Evolutionary conservation across 2,329 filamentous ascomycete species (phyloP).

Genomic region (Karstenula rhodostoma): DNA sequence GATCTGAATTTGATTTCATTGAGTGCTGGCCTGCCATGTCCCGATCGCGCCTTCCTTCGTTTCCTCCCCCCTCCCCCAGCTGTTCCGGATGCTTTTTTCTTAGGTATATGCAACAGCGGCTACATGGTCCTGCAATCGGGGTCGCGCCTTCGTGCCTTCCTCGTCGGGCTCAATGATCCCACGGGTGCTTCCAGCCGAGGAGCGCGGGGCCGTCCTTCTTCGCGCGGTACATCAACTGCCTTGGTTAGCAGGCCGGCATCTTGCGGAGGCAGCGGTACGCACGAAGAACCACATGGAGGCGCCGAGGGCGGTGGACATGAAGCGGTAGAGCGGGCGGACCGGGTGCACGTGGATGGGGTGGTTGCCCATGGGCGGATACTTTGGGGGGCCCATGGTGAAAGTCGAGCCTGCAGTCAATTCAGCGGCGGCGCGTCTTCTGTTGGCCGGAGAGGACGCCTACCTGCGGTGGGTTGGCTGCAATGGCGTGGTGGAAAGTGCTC

Average conservation of each 20-base stretch:
- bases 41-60: background rate
- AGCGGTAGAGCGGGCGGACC: slow-evolving; percentile 77
- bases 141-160: slow-evolving; percentile 11
- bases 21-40: slow-evolving; percentile 26
- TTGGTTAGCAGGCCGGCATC: slow-evolving; percentile 28
- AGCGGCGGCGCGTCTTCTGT: slow-evolving; percentile 10
- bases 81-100: background rate
- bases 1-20: slow-evolving; percentile 9
- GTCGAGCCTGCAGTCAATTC: slow-evolving; percentile 29
- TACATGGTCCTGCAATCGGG: background rate
- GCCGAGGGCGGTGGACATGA: slow-evolving; percentile 84
- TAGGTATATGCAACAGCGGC: slow-evolving; percentile 4
- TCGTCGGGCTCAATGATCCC: slow-evolving; percentile 43
- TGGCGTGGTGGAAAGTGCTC: slow-evolving; percentile 30
- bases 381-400: slow-evolving; percentile 48
- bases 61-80: background rate
- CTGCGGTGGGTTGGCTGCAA: slow-evolving; percentile 38
- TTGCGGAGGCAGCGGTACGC: slow-evolving; percentile 50
- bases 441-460: slow-evolving; percentile 19
- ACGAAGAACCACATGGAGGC: slow-evolving; percentile 99
- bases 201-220: slow-evolving; percentile 95
- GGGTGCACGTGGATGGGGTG: slow-evolving; percentile 68
- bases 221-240: slow-evolving; percentile 90
- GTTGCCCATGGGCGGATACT: slow-evolving; percentile 49
- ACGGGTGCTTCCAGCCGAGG: slow-evolving; percentile 87